A percentile compares a stretch with the other conserved stretches of the same genome.
These are phyloP conservation scores for Neostapfia colusana DNA, from an alignment of 176 grass and related monocot genomes.

Conservation along the genomic window DNA sequence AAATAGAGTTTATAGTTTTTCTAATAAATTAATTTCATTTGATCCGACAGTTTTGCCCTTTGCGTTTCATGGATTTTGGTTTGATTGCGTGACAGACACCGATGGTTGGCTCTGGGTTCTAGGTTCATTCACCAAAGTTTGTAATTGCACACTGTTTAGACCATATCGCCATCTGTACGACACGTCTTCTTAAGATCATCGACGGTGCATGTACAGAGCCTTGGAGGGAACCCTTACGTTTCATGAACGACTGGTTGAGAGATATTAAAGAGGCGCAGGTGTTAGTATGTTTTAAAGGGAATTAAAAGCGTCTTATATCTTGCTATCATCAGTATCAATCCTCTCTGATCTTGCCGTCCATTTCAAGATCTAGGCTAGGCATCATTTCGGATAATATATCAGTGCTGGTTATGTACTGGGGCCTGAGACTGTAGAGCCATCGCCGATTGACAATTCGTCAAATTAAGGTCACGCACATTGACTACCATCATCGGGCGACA, in stretches of 20 bases:
- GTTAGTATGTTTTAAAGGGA: not conserved
- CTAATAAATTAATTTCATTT: no score
- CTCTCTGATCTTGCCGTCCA: not conserved
- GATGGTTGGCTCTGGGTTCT: no score
- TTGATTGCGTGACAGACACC: no score
- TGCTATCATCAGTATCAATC: not conserved
- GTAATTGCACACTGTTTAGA: not conserved
- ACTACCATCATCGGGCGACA: not conserved
- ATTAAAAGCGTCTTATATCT: not conserved
- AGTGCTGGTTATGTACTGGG: no score
- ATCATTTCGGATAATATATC: not conserved
- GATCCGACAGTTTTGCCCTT: not conserved
- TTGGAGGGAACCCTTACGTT: not conserved
- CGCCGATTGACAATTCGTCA: not conserved
- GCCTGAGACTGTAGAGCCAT: not conserved
- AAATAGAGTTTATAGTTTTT: no score
- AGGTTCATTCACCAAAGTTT: not conserved
- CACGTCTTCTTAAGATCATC: no score
- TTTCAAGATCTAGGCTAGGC: not conserved
- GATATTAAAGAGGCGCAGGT: not conserved
- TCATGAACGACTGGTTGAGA: not conserved
- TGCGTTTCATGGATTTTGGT: not conserved
- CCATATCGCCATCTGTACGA: not conserved
- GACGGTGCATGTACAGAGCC: not conserved
- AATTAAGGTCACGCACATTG: not conserved